A percentile compares a stretch with the other conserved stretches of the same genome.
Evolutionary conservation across 345 rosid species (phyloP).

Genomic region (Pelargonium nanum): DNA sequence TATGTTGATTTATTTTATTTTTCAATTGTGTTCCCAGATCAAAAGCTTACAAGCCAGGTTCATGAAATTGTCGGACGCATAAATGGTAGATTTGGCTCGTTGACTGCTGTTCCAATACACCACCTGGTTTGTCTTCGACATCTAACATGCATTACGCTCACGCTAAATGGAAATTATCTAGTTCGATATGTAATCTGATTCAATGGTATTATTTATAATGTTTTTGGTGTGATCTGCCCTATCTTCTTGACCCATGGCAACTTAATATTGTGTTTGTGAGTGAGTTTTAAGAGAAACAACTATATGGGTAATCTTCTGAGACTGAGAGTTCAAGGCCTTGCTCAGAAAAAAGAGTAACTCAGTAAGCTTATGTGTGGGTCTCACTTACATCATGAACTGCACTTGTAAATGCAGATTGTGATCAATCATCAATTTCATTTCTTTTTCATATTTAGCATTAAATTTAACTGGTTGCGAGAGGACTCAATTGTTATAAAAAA

Average conservation of each 20-base stretch:
- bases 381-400: too few relatives aligned
- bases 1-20: neutral
- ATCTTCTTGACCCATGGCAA: too few relatives aligned
- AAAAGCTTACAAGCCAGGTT: constrained; percentile 98
- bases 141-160: constrained; percentile 2
- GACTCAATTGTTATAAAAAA: constrained; percentile 5
- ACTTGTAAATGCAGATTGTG: too few relatives aligned
- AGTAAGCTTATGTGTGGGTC: too few relatives aligned
- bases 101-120: constrained; percentile 90
- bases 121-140: constrained; percentile 61
- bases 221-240: too few relatives aligned
- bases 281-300: too few relatives aligned
- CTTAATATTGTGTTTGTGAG: too few relatives aligned
- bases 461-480: neutral
- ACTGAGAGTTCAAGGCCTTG: too few relatives aligned
- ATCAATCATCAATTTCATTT: too few relatives aligned
- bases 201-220: neutral
- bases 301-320: too few relatives aligned
- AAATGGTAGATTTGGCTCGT: constrained; percentile 96
- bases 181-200: constrained; percentile 9
- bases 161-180: constrained; percentile 1
- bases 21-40: constrained; percentile 40
- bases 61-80: constrained; percentile 99
- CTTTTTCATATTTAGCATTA: too few relatives aligned
- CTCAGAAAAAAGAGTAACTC: too few relatives aligned